Percentiles rank a stretch among this genome's conserved stretches.
Conservation (phyloP, 2,329 filamentous ascomycete genomes). For the Monosporascus sp. region DNA sequence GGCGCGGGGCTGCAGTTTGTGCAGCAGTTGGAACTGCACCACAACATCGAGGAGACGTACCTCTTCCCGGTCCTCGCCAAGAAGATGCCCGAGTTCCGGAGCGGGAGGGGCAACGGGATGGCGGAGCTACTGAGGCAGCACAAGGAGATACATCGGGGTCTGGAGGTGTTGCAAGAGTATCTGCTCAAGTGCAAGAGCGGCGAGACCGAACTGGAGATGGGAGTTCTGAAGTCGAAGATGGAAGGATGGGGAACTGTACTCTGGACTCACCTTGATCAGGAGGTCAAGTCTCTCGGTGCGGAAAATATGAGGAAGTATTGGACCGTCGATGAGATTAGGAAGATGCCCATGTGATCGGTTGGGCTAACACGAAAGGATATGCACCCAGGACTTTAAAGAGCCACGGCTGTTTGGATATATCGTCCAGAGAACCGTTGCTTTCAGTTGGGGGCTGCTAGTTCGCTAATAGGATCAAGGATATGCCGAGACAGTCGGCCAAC, state of each 20-base stretch:
- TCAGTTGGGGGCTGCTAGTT: too few species aligned
- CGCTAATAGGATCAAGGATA: too few species aligned
- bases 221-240: slow-evolving; percentile 64
- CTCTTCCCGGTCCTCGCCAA: slow-evolving; percentile 73
- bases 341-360: slow-evolving; percentile 57
- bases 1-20: slow-evolving; percentile 63
- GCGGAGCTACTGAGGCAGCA: slow-evolving; percentile 70
- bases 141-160: slow-evolving; percentile 68
- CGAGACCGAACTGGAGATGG: slow-evolving; percentile 53
- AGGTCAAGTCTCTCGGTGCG: slow-evolving; percentile 71
- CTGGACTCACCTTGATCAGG: slow-evolving; percentile 79
- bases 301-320: slow-evolving; percentile 87
- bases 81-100: slow-evolving; percentile 72
- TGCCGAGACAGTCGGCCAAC: too few species aligned
- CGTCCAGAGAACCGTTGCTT: neutral
- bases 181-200: slow-evolving; percentile 56
- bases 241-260: slow-evolving; percentile 73
- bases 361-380: neutral
- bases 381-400: too few species aligned
- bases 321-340: slow-evolving; percentile 67
- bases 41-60: slow-evolving; percentile 75
- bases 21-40: slow-evolving; percentile 67
- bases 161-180: slow-evolving; percentile 64
- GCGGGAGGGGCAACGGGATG: slow-evolving; percentile 27
- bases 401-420: too few species aligned